Conservation (phyloP, 2,329 filamentous ascomycete species). For the Lecanicillium sp. region DNA sequence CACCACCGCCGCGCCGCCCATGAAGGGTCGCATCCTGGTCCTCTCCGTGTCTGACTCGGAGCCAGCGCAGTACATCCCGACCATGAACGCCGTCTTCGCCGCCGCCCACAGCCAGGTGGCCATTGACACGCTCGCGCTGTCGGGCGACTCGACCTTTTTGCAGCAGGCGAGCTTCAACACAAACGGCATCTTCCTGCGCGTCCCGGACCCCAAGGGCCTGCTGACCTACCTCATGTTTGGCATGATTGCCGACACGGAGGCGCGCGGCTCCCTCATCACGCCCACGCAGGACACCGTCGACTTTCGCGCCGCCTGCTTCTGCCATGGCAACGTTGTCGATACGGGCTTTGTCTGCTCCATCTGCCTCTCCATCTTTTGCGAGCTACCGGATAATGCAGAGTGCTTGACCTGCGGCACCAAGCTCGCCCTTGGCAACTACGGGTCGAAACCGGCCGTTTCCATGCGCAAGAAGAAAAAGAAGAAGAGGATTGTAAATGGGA, state of each 20-base stretch:
- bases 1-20: conserved; percentile 19
- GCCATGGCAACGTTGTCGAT: conserved; percentile 84
- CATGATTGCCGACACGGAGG: conserved; percentile 61
- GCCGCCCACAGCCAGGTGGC: conserved; percentile 82
- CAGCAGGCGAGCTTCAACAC: conserved; percentile 75
- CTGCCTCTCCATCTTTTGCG: conserved; percentile 89
- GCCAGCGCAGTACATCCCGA: conserved; percentile 89
- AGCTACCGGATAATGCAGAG: conserved; percentile 50
- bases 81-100: conserved; percentile 98
- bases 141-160: conserved; percentile 81
- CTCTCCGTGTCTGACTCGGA: conserved; percentile 81
- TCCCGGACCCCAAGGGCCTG: conserved; percentile 58
- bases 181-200: conserved; percentile 46
- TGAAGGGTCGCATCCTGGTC: conserved; percentile 66
- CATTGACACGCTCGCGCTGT: conserved; percentile 84
- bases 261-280: conserved; percentile 57
- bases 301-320: conserved; percentile 97
- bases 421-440: conserved; percentile 68
- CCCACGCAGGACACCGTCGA: conserved; percentile 84
- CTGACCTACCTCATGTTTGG: conserved; percentile 93
- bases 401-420: conserved; percentile 81
- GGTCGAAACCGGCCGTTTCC: conserved; percentile 68
- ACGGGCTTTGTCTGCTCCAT: conserved; percentile 94
- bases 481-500: conserved; percentile 53
- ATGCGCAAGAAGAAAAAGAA: conserved; percentile 68